A percentile compares a stretch with the other conserved stretches of the same genome.
Conservation (phyloP, 257 asterid genomes). For the Voacanga thouarsii region DNA sequence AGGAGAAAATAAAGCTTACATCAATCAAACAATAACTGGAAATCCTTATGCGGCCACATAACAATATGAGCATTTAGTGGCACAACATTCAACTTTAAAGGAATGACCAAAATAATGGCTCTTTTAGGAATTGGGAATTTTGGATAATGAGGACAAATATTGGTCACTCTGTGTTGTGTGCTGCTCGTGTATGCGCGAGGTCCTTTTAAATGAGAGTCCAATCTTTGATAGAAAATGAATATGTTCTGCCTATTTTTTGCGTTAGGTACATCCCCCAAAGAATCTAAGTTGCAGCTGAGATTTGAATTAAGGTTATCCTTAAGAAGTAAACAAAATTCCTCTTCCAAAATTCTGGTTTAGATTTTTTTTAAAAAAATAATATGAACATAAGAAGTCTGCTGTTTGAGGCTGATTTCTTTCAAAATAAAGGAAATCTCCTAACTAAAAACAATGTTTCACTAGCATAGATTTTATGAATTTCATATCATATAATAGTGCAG, state of each 20-base stretch:
- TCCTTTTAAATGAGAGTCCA: too few relatives aligned
- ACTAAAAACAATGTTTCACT: not conserved
- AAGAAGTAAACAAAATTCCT: too few relatives aligned
- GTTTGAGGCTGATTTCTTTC: not conserved
- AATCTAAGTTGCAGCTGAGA: not conserved
- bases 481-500: not conserved
- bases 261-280: not conserved
- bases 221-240: not conserved
- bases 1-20: too few relatives aligned
- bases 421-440: not conserved
- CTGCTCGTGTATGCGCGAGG: too few relatives aligned
- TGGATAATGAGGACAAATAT: constrained; percentile 8
- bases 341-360: not conserved
- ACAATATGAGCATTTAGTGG: not conserved
- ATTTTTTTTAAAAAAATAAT: too few relatives aligned
- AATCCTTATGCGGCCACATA: too few relatives aligned
- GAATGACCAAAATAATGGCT: not conserved
- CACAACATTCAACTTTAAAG: not conserved
- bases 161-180: not conserved
- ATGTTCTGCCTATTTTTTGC: not conserved
- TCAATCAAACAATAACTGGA: too few relatives aligned
- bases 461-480: not conserved
- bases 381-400: not conserved
- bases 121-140: not conserved
- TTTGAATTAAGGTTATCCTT: not conserved